Base-by-base conservation (phyloP, 768 basidiomycete species). In the Naganishia randhawae region DNA sequence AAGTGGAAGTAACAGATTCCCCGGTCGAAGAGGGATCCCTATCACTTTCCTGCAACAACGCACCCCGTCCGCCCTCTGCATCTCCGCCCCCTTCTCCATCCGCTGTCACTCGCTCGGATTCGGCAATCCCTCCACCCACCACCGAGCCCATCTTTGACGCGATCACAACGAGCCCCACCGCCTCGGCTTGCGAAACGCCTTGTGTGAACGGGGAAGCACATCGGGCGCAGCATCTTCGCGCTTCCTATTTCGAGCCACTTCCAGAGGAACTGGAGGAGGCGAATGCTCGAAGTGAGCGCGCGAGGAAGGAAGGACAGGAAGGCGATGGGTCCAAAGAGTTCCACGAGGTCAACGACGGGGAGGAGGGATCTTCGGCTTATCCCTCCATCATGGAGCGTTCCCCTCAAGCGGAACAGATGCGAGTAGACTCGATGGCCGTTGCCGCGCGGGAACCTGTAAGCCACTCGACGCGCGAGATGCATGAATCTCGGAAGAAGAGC, bases 181-280 rank as follows among this genome's bases (percentile, higher is more conserved):
- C 55, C 8, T 57, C 55, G n/a, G 55, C 55, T 8, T 57, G 55
- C 35, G 55, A 37, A n/a, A 57, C 55, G n/a, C 55, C 55, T 16
- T 57, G 55, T 25, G 8, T 57, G 5, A 37, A 57, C 35, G 33
- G 35, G 5, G 35, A 33, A 35, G 35, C 33, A 39, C 55, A 57
- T 27, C 19, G 39, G 4, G 55, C 55, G 1, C 35, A n/a, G 17
- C 55, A 57, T 37, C 55, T 19, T 13, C 33, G 31, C 11, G 32
- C n/a, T 4, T 19, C 35, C 7, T 19, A 37, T 39, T 57, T 57
- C 19, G 33, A 37, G 19, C 55, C 55, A 10, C 16, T 57, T 10
- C 55, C 33, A 22, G 55, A 57, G n/a, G 55, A 39, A 16, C 11
- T 22, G 1, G 35, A 57, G n/a, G 32, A 57, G 35, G 35, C 4